These are phyloP conservation scores for Trichoderma cornu-damae DNA, from an alignment of 2,329 filamentous ascomycete genomes.

Conservation along the genomic window DNA sequence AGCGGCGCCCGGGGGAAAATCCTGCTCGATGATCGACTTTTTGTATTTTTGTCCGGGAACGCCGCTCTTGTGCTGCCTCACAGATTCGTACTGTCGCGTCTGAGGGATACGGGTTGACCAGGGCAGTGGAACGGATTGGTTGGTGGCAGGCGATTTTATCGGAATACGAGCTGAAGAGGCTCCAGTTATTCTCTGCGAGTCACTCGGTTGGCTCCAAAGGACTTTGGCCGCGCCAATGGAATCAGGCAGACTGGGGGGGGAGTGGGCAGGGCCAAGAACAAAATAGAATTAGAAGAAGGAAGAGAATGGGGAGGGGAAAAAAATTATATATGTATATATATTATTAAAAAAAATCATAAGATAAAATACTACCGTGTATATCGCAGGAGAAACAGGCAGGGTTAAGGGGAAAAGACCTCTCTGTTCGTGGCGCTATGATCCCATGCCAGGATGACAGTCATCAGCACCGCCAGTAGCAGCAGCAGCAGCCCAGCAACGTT, in stretches of 20 bases:
- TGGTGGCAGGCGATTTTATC: conserved; percentile 25
- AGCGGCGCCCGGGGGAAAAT: not conserved
- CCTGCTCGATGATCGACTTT: conserved; percentile 4
- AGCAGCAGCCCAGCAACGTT: no score
- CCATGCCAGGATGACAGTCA: not conserved
- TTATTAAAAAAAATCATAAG: not conserved
- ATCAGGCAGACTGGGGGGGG: conserved; percentile 6
- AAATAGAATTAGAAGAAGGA: not conserved
- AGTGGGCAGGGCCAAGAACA: conserved; percentile 6
- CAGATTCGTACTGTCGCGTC: conserved; percentile 21
- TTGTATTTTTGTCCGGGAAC: conserved; percentile 14
- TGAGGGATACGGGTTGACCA: conserved; percentile 24
- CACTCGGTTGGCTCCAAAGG: conserved; percentile 7
- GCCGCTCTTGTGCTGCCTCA: conserved; percentile 18
- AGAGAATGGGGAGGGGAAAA: not conserved
- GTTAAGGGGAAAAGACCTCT: not conserved
- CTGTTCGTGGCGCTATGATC: conserved; percentile 7
- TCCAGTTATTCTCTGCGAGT: conserved; percentile 18
- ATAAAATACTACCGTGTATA: not conserved
- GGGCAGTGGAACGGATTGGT: conserved; percentile 29
- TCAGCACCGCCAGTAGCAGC: conserved; percentile 6
- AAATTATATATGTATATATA: no score
- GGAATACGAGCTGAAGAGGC: conserved; percentile 28
- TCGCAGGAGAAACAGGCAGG: not conserved
- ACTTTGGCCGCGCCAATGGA: conserved; percentile 11